Evolutionary conservation across 805 yeast species (phyloP).

Genomic region (Cyberlindnera suaveolens): DNA sequence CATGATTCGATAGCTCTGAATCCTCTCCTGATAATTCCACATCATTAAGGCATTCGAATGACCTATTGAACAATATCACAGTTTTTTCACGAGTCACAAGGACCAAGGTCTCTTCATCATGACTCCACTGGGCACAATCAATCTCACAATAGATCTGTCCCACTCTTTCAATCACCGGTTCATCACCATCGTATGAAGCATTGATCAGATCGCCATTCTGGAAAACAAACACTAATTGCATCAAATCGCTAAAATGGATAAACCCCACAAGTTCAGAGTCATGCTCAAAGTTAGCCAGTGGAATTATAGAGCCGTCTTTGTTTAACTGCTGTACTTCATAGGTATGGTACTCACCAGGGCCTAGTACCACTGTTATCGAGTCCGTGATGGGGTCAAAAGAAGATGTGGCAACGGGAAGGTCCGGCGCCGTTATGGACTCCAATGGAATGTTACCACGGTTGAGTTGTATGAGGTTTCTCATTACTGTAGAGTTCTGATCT

Average conservation of each 20-base stretch:
- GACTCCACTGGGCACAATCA: constrained; percentile 75
- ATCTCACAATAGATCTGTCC: constrained; percentile 81
- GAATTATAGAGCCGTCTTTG: constrained; percentile 52
- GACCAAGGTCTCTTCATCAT: constrained; percentile 82
- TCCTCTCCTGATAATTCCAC: constrained; percentile 53
- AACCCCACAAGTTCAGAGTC: constrained; percentile 44
- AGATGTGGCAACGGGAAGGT: constrained; percentile 45
- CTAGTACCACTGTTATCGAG: constrained; percentile 60
- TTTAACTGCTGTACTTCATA: constrained; percentile 74
- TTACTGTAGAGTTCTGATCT: constrained; percentile 10
- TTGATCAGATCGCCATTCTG: constrained; percentile 69
- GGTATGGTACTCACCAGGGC: constrained; percentile 45
- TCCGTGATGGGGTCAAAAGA: constrained; percentile 72
- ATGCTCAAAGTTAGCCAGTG: constrained; percentile 57
- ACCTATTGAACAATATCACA: constrained; percentile 61
- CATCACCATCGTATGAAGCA: constrained; percentile 51
- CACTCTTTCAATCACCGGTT: constrained; percentile 58
- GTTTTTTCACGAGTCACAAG: constrained; percentile 58
- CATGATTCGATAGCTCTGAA: constrained; percentile 67
- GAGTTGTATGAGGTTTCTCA: constrained; percentile 46
- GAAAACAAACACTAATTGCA: constrained; percentile 60
- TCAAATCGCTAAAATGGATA: constrained; percentile 63
- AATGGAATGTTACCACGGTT: constrained; percentile 50
- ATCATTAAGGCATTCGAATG: constrained; percentile 77
- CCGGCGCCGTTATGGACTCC: constrained; percentile 57